Percentiles rank a stretch among this genome's conserved stretches.
These are phyloP conservation scores for Calonectria hawksworthii DNA, from an alignment of 2,329 filamentous ascomycete species.

Conservation along the genomic window DNA sequence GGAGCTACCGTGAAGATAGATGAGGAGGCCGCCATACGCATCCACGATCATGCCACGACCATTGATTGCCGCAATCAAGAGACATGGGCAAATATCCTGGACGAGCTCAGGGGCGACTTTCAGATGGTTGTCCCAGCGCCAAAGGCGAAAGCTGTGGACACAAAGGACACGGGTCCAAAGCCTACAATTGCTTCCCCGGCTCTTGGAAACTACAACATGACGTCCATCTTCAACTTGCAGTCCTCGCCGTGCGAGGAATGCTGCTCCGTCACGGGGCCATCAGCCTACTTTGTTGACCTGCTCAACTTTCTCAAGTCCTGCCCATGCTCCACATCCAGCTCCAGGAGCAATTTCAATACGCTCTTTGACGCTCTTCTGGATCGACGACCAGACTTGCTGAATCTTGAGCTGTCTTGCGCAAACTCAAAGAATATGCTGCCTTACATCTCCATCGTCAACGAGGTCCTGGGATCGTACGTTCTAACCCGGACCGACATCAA, in stretches of 20 bases:
- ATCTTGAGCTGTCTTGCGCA: background rate
- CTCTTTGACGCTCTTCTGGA: background rate
- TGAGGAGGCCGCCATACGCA: background rate
- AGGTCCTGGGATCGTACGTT: background rate
- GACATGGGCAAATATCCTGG: background rate
- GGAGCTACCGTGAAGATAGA: background rate
- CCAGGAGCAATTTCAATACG: background rate
- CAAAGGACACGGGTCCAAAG: too few species aligned
- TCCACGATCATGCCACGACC: background rate
- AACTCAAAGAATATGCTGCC: background rate
- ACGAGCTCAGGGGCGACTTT: background rate
- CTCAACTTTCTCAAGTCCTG: background rate
- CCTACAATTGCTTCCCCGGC: too few species aligned
- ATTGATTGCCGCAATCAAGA: background rate
- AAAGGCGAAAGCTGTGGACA: too few species aligned
- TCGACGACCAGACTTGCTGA: background rate
- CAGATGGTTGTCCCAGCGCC: background rate
- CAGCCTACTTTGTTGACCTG: background rate
- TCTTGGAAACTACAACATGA: background rate
- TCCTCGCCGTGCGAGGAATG: background rate
- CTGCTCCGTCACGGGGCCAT: background rate
- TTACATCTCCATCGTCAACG: background rate
- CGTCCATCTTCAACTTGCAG: background rate
- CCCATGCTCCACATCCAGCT: too few species aligned
- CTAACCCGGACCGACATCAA: too few species aligned